These are phyloP conservation scores for Ustilago curta DNA, from an alignment of 1,284 basidiomycete species.

Conservation along the genomic window DNA sequence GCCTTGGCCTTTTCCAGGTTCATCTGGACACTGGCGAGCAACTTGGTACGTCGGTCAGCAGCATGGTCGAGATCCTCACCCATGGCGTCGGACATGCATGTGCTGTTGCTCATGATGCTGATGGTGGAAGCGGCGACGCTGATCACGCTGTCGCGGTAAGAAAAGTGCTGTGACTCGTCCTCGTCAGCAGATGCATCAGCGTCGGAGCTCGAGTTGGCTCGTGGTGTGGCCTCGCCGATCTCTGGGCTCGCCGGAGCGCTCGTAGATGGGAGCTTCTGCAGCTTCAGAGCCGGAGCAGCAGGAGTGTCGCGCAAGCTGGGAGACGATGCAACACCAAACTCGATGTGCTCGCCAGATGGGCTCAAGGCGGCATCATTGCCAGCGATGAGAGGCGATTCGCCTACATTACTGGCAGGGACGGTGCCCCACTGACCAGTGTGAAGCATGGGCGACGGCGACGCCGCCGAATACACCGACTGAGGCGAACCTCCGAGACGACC, in stretches of 20 bases:
- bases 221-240: conserved; percentile 24
- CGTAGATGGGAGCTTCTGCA: conserved; percentile 1
- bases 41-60: conserved; percentile 43
- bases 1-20: conserved; percentile 41
- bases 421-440: conserved; percentile 32
- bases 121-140: conserved; percentile 52
- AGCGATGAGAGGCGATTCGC: conserved; percentile 24
- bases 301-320: conserved; percentile 17
- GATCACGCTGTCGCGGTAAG: conserved; percentile 46
- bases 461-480: conserved; percentile 15
- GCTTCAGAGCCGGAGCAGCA: conserved; percentile 4
- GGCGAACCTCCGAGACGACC: conserved; percentile 41
- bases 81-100: conserved; percentile 46
- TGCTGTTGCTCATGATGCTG: conserved; percentile 55
- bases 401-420: not conserved
- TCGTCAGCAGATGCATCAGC: conserved; percentile 17
- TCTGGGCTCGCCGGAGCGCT: conserved; percentile 18
- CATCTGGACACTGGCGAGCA: conserved; percentile 49
- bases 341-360: conserved; percentile 31
- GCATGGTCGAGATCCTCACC: conserved; percentile 45
- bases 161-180: conserved; percentile 25
- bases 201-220: conserved; percentile 21
- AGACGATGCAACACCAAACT: conserved; percentile 18
- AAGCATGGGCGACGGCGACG: conserved; percentile 46
- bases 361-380: conserved; percentile 3